Evolutionary conservation across 2,329 filamentous ascomycete genomes (phyloP).

Genomic region (Akanthomyces dipterigenus): DNA sequence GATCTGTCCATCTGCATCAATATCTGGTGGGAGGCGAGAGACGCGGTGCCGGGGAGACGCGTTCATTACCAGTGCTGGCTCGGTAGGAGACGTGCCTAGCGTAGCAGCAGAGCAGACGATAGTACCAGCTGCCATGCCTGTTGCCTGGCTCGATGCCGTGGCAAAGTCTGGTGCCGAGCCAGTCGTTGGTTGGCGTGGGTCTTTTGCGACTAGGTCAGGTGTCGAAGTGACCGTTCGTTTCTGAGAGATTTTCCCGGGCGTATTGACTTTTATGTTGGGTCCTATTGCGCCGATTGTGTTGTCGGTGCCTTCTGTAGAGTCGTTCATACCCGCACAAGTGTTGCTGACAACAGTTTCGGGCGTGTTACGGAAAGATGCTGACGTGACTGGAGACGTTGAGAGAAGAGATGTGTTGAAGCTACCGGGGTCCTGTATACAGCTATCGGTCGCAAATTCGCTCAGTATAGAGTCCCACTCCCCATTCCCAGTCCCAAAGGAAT

Average conservation of each 20-base stretch:
- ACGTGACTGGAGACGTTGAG: background rate
- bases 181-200: background rate
- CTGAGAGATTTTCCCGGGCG: background rate
- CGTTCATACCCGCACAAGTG: background rate
- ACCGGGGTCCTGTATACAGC: background rate
- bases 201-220: background rate
- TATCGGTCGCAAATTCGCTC: background rate
- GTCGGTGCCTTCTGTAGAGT: background rate
- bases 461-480: background rate
- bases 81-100: background rate
- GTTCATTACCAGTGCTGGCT: background rate
- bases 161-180: background rate
- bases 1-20: background rate
- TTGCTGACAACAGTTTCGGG: background rate
- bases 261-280: background rate
- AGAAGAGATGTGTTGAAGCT: background rate
- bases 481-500: background rate
- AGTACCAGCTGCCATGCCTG: background rate
- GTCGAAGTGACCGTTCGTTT: background rate
- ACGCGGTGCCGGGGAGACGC: constrained; percentile 2
- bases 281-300: background rate
- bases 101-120: background rate
- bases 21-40: background rate
- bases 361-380: background rate
- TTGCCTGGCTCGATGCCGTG: background rate